These are phyloP conservation scores for Ceratocystis huliohia DNA, from an alignment of 2,329 filamentous ascomycete genomes.

Conservation along the genomic window DNA sequence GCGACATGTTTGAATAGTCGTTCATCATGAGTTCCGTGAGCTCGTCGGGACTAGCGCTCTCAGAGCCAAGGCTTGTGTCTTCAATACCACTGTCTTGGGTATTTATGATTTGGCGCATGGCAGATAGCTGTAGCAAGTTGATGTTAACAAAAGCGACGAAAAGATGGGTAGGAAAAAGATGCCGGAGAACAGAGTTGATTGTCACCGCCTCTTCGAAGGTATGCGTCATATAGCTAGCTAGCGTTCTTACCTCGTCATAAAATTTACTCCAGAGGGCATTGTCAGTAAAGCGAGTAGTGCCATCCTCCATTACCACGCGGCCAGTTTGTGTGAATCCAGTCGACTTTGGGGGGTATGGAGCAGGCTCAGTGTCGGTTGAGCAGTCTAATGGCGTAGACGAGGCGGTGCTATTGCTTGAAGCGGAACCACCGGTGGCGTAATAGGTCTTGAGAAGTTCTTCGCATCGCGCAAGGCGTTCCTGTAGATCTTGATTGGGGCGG, in stretches of 20 bases:
- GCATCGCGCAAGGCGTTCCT: slow-evolving; percentile 46
- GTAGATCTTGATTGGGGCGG: slow-evolving; percentile 48
- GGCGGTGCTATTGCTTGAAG: slow-evolving; percentile 12
- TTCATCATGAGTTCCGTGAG: slow-evolving; percentile 40
- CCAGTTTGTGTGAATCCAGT: slow-evolving; percentile 34
- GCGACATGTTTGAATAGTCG: slow-evolving; percentile 30
- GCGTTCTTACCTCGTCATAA: slow-evolving; percentile 40
- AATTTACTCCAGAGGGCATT: slow-evolving; percentile 42
- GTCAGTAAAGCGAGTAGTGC: slow-evolving; percentile 44
- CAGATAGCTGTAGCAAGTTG: slow-evolving; percentile 35
- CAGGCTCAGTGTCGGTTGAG: slow-evolving; percentile 14
- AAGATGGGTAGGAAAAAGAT: too few relatives aligned
- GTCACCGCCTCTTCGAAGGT: too few relatives aligned
- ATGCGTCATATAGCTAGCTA: too few relatives aligned
- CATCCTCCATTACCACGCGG: slow-evolving; percentile 45
- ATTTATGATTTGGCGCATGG: slow-evolving; percentile 47
- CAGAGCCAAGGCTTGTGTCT: slow-evolving; percentile 39
- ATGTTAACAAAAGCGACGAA: not conserved
- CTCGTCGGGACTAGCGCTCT: slow-evolving; percentile 39
- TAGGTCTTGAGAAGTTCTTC: slow-evolving; percentile 48
- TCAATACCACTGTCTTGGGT: slow-evolving; percentile 31
- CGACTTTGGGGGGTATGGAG: slow-evolving; percentile 16
- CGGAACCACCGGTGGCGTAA: slow-evolving; percentile 28
- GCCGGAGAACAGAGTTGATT: not conserved
- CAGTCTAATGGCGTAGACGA: slow-evolving; percentile 12